Base-by-base conservation (phyloP, 495 filamentous ascomycete genomes). In the Penicillium cinerascens region DNA sequence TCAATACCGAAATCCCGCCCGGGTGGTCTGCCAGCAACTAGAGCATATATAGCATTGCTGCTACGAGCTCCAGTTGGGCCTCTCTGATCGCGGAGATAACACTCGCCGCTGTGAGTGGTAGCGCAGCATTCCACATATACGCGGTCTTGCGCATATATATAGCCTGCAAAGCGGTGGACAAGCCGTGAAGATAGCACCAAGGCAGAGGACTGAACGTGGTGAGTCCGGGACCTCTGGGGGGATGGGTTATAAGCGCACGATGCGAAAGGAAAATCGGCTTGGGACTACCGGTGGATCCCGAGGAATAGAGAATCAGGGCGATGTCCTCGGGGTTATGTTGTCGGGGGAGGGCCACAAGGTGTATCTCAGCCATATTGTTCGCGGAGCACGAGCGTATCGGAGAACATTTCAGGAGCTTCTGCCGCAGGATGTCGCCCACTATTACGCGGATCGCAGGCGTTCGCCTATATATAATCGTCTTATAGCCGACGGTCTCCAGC, bases 281-380 rank as follows among this genome's bases (percentile, higher is more conserved):
- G 0, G 81, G 82, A 11, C 72, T 69, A 0, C 82, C 80, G 1
- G 81, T 85, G 1, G 79, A 82, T 4, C 82, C 82, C 0, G 80
- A 82, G 0, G 79, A 83, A 58, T 84, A 82, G 37, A 79, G 65
- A 10, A 83, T 82, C 37, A 80, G 52, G 6, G 67, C 56, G 46
- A 58, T 64, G 60, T 72, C 55, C 22, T 66, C 60, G 0, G 59
- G 54, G 23, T 65, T 63, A 1, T 57, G 61, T 42, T 58, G 66
- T 8, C 62, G 63, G 43, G 77, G 66, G 10, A 77, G 51, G 5
- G 69, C 42, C 6, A 73, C 20, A 1, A 68, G 41, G 0, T 64
- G 65, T 2, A 72, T 63, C 39, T 70, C 58, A 1, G 54, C 3
- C 1, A 29, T 50, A 9, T 41, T 51, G 11, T 55, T 25, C 1